Evolutionary conservation across 192 early-diverging fungal species (phyloP), one percentile per base, ranked within the genome.

Genomic region (Coemansia sp.): DNA sequence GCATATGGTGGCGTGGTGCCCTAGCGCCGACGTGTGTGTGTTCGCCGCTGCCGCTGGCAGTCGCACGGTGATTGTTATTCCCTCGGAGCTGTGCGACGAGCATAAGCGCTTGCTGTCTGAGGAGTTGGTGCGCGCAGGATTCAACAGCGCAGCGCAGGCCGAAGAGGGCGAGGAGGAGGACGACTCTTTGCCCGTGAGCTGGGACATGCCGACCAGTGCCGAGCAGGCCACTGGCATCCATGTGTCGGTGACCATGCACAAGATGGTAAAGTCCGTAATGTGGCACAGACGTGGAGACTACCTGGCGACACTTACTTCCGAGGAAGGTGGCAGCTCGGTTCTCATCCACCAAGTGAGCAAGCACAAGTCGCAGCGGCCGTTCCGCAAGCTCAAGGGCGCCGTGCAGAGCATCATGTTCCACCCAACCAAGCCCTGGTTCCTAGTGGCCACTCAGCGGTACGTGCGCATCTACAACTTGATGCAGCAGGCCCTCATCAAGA

Each of bases 221-320:
- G 85, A 92, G 76, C 77, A 90, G 63, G 68, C 71, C 9, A 18
- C 71, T 16, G 80, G 80, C 40, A 66, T 78, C 27, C 77, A 82
- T 54, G 73, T 92, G 2, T 62, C 76, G 43, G 63, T 92, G 20
- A 57, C 81, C 22, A 88, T 90, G 75, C 74, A 73, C 67, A 80
- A 88, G 67, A 76, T 85, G 12, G 92, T 96, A 38, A 96, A 92
- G 68, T 88, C 90, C 64, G 80, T 99, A 47, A 86, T 87, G 31
- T 99, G 97, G 97, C 97, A 99, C 81, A 86, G 93, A 62, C 96
- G 93, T 77, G 97, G 97, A 66, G 95, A 99, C 82, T 98, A 99
- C 80, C 90, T 98, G 85, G 87, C 93, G 1, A 93, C 93, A 31
- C 89, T 97, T 18, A 89, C 90, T 1, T 89, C 95, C 1, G 92